Base-by-base conservation (phyloP, 2,329 filamentous ascomycete species). In the Phialophora chinensis region DNA sequence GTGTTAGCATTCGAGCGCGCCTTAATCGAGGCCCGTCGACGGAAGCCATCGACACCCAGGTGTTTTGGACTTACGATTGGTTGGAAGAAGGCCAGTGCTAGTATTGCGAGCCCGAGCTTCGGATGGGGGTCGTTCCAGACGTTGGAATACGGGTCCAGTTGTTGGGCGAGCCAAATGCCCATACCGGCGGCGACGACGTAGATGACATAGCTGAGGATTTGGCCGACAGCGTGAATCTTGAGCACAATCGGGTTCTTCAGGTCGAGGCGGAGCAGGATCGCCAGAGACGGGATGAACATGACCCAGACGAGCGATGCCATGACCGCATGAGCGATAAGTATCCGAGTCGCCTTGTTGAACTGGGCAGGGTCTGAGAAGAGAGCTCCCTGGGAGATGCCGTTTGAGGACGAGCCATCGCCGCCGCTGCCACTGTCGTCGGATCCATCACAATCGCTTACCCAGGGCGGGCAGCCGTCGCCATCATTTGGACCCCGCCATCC, bases 91-190 rank as follows among this genome's bases (percentile, higher is more conserved):
- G 74, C 63, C 7, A 75, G 64, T 14, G 69, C 72, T 10, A 76
- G 71, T 38, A 77, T 68, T 0, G 73, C 68, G 14, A 74, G 72
- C 20, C 75, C 74, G 31, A 77, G 56, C 38, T 73, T 73, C 4
- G 73, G 72, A 59, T 76, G 75, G 17, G 72, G 62, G 49, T 75
- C 75, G 38, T 72, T 70, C 68, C 69, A 72, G n/a, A 69, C 20
- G 25, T 49, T 54, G 49, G 35, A 11, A 47, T 59, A 75, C 64
- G 58, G 62, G 7, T 60, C 33, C 27, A 73, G 61, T 31, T 73
- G 73, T 42, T 68, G 71, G 20, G 71, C 74, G 47, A 77, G 69
- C 56, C 74, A 74, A 33, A 76, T 73, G 33, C 75, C 75, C 50
- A 72, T 71, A 6, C 70, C 75, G 8, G 73, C 66, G 1, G 74